These are phyloP conservation scores for Xylariaceae sp. DNA, from an alignment of 2,329 filamentous ascomycete species.

Conservation along the genomic window DNA sequence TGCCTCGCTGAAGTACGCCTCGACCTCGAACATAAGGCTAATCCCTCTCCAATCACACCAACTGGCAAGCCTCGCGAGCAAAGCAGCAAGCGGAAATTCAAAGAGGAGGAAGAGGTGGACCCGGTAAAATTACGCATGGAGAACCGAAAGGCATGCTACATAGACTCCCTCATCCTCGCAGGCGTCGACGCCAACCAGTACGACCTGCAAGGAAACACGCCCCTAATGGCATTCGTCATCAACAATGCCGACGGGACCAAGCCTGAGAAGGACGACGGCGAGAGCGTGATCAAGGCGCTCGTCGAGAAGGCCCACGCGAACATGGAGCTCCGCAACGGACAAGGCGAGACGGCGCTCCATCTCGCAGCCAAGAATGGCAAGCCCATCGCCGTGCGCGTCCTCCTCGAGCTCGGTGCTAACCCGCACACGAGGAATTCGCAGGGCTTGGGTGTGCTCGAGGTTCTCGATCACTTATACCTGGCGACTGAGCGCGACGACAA, in stretches of 20 bases:
- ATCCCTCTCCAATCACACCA: constrained; percentile 20
- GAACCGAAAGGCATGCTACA: constrained; percentile 16
- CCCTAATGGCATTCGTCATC: constrained; percentile 52
- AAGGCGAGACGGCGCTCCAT: constrained; percentile 53
- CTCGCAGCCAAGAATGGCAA: constrained; percentile 50
- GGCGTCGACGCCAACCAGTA: constrained; percentile 50
- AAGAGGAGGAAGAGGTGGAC: constrained; percentile 18
- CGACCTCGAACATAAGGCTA: constrained; percentile 38
- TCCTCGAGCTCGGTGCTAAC: constrained; percentile 45
- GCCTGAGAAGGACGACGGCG: constrained; percentile 48
- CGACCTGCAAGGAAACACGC: constrained; percentile 48
- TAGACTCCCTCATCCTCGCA: constrained; percentile 32
- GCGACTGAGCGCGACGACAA: constrained; percentile 30
- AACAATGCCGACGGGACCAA: constrained; percentile 38
- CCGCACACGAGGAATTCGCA: constrained; percentile 43
- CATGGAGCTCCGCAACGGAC: constrained; percentile 48
- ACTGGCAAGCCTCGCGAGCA: constrained; percentile 19
- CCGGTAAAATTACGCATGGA: constrained; percentile 6
- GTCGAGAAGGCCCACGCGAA: constrained; percentile 38
- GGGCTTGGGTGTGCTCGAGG: constrained; percentile 43
- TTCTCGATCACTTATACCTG: constrained; percentile 40
- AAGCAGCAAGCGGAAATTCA: constrained; percentile 37
- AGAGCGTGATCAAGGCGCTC: constrained; percentile 42
- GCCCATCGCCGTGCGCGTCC: constrained; percentile 47
- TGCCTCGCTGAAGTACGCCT: constrained; percentile 51